These are phyloP conservation scores for Scenedesmus sp. DNA, from an alignment of 163 green algal species.

Conservation along the genomic window DNA sequence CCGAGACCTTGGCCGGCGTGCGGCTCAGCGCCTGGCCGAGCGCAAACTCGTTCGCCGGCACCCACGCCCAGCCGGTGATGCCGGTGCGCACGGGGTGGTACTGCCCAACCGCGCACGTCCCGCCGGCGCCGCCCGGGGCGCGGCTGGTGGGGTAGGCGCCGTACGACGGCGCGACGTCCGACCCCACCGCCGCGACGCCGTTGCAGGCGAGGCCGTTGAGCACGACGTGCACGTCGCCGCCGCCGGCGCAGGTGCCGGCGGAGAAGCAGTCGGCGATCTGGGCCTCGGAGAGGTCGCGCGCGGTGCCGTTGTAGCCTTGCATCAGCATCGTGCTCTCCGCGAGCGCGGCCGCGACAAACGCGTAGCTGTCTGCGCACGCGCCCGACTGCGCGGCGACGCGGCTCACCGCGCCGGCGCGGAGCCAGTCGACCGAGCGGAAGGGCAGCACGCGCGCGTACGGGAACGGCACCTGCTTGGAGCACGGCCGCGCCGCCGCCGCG, in stretches of 20 bases:
- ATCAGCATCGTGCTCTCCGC: slow-evolving; percentile 20
- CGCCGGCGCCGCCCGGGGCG: not conserved
- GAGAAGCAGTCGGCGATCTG: slow-evolving; percentile 34
- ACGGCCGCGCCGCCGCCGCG: not conserved
- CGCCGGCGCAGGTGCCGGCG: not conserved
- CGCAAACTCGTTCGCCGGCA: not conserved
- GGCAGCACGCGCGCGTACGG: not conserved
- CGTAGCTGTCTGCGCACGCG: slow-evolving; percentile 37
- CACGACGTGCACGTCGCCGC: slow-evolving; percentile 27
- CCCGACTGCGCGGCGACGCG: not conserved
- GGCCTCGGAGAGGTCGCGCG: slow-evolving; percentile 16
- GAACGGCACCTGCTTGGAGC: slow-evolving; percentile 18
- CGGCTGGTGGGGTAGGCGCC: not conserved
- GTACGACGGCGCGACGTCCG: not conserved
- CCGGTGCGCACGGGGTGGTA: slow-evolving; percentile 28
- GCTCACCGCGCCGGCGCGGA: not conserved
- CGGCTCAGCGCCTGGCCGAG: slow-evolving; percentile 16
- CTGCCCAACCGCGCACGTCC: not conserved
- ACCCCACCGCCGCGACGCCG: slow-evolving; percentile 18
- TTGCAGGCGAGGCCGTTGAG: slow-evolving; percentile 40
- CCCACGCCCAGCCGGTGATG: slow-evolving; percentile 22
- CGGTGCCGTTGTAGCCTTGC: slow-evolving; percentile 30
- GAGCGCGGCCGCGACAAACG: slow-evolving; percentile 22
- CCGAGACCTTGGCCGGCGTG: slow-evolving; percentile 25
- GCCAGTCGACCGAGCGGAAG: slow-evolving; percentile 32